Conservation (phyloP, 345 rosid species). For the Brassica incana region DNA sequence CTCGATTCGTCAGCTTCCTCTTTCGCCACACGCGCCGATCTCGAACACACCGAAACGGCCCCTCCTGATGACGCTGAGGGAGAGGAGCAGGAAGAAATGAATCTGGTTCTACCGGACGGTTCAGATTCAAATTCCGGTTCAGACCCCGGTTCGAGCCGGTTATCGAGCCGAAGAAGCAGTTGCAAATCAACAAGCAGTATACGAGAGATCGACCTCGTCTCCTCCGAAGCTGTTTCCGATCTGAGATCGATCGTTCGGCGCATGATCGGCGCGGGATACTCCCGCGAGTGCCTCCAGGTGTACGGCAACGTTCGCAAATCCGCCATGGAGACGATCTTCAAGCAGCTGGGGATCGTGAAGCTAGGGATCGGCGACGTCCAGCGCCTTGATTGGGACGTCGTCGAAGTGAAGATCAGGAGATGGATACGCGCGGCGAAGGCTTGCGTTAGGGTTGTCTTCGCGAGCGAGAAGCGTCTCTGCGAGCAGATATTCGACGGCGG, state of each 20-base stretch:
- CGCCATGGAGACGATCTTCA: slow-evolving; percentile 65
- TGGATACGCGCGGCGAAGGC: slow-evolving; percentile 93
- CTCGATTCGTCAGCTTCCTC: slow-evolving; percentile 42
- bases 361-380: slow-evolving; percentile 88
- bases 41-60: slow-evolving; percentile 29
- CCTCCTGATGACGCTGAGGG: background rate
- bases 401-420: slow-evolving; percentile 75
- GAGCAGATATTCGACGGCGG: slow-evolving; percentile 65
- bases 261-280: slow-evolving; percentile 37
- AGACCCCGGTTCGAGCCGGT: slow-evolving; percentile 34
- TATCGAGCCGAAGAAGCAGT: slow-evolving; percentile 34
- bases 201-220: slow-evolving; percentile 39
- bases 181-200: slow-evolving; percentile 36
- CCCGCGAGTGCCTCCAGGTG: slow-evolving; percentile 44
- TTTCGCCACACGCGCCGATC: slow-evolving; percentile 27
- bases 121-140: slow-evolving; percentile 24
- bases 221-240: slow-evolving; percentile 37
- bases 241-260: slow-evolving; percentile 34
- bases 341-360: slow-evolving; percentile 74
- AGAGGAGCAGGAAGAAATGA: slow-evolving; percentile 11
- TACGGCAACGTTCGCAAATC: slow-evolving; percentile 82
- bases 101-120: slow-evolving; percentile 31
- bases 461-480: slow-evolving; percentile 81
- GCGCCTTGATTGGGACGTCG: slow-evolving; percentile 74
- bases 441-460: slow-evolving; percentile 72